A percentile compares a stretch with the other conserved stretches of the same genome.
Conservation (phyloP, 2,329 filamentous ascomycete genomes). For the Trichoderma sp. region DNA sequence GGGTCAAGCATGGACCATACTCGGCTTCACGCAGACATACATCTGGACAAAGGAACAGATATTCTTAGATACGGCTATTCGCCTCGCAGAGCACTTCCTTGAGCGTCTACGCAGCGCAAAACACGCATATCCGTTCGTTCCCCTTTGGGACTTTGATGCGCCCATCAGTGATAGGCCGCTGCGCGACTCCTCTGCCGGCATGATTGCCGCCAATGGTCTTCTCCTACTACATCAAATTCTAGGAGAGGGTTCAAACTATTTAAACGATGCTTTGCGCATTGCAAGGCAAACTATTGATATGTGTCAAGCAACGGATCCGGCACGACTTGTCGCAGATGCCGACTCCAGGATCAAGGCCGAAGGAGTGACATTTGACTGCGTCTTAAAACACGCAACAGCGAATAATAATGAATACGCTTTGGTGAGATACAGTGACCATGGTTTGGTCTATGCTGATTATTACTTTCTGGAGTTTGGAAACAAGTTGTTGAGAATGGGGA, state of each 20-base stretch:
- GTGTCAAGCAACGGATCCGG: conserved; percentile 33
- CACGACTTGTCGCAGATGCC: conserved; percentile 14
- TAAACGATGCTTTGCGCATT: conserved; percentile 35
- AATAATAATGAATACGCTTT: conserved; percentile 36
- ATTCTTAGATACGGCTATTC: conserved; percentile 47
- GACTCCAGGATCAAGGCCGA: conserved; percentile 11
- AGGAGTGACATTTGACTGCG: conserved; percentile 34
- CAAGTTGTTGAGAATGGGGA: conserved; percentile 41
- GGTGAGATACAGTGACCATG: conserved; percentile 40
- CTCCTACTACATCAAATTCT: conserved; percentile 42
- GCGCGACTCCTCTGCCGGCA: conserved; percentile 42
- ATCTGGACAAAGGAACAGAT: conserved; percentile 46
- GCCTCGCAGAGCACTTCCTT: conserved; percentile 51
- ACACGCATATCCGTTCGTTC: conserved; percentile 32
- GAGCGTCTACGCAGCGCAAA: conserved; percentile 33
- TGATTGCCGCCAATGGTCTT: conserved; percentile 47
- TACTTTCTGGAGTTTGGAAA: conserved; percentile 51
- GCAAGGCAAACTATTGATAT: conserved; percentile 37
- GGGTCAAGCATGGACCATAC: conserved; percentile 52
- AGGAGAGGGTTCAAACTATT: conserved; percentile 29
- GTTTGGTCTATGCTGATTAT: conserved; percentile 53
- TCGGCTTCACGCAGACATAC: conserved; percentile 52
- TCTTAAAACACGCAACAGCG: conserved; percentile 39
- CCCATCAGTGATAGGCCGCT: conserved; percentile 40
- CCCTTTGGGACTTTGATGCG: conserved; percentile 43